Conservation (phyloP, 2,329 filamentous ascomycete species). For the Cladosporium sp. region DNA sequence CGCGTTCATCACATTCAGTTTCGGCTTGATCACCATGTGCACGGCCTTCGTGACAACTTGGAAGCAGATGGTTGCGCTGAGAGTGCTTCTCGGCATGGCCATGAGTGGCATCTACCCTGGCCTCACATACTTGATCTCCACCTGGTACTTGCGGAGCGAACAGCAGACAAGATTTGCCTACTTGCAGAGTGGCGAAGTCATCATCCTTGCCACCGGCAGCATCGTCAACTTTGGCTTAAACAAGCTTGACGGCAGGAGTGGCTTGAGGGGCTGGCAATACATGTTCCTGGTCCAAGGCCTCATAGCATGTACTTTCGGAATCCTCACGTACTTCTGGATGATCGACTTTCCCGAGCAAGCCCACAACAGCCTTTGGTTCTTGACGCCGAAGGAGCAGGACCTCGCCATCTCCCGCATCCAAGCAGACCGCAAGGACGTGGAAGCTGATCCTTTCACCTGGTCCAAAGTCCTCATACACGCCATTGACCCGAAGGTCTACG, state of each 20-base stretch:
- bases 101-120: conserved; percentile 55
- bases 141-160: conserved; percentile 60
- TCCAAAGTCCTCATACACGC: conserved; percentile 53
- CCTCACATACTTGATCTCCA: conserved; percentile 47
- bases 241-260: conserved; percentile 51
- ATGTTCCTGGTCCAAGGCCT: conserved; percentile 65
- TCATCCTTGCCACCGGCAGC: conserved; percentile 59
- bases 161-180: conserved; percentile 63
- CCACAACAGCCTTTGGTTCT: conserved; percentile 53
- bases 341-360: conserved; percentile 63
- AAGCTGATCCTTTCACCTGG: conserved; percentile 53
- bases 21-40: conserved; percentile 62
- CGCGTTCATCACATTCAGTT: conserved; percentile 53
- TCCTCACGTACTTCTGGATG: conserved; percentile 65
- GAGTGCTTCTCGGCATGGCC: conserved; percentile 60
- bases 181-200: conserved; percentile 60
- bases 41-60: conserved; percentile 64
- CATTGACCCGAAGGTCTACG: conserved; percentile 58
- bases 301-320: conserved; percentile 54
- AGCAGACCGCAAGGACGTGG: conserved; percentile 56
- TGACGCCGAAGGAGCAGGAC: conserved; percentile 52
- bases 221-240: conserved; percentile 69
- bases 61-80: conserved; percentile 64
- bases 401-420: conserved; percentile 56
- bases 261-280: conserved; percentile 61